phyloP scores from a whole-genome alignment of 2,329 filamentous ascomycete species.

The Trichoderma sp. region DNA sequence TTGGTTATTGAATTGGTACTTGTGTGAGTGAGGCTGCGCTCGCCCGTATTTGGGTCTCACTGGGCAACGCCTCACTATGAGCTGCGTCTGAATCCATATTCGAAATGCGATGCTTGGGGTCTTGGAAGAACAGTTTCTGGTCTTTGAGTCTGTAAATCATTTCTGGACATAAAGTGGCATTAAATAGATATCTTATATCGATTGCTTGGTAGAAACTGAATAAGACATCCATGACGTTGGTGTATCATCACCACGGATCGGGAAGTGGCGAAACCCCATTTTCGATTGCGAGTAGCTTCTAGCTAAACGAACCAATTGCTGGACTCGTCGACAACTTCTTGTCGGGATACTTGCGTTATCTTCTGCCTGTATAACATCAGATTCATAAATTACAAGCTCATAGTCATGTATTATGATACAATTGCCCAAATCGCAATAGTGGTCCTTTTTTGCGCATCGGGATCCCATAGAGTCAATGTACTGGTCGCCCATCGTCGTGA shows the following conservation, averaged over 20 bases:
- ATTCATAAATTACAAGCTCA: background rate
- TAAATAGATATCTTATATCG: constrained; percentile 39
- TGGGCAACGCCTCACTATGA: background rate
- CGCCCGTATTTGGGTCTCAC: constrained; percentile 33
- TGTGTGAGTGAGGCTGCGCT: constrained; percentile 63
- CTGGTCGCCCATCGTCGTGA: background rate
- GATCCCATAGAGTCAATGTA: background rate
- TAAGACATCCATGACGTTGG: background rate
- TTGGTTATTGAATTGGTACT: constrained; percentile 35
- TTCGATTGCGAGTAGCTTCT: background rate
- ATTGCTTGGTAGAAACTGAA: background rate
- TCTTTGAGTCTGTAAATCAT: background rate
- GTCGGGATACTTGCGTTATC: background rate
- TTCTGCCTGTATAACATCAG: background rate
- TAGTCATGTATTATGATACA: background rate
- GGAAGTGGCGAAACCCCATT: background rate
- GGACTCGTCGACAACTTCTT: background rate
- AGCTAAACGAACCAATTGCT: no score
- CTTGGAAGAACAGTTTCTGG: background rate
- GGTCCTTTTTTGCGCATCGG: background rate
- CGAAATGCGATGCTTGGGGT: background rate
- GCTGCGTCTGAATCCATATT: background rate
- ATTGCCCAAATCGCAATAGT: background rate
- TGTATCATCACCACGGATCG: background rate
- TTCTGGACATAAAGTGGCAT: background rate